A percentile compares a stretch with the other conserved stretches of the same genome.
Evolutionary conservation across 495 filamentous ascomycete genomes (phyloP).

Genomic region (Penicillium herquei): DNA sequence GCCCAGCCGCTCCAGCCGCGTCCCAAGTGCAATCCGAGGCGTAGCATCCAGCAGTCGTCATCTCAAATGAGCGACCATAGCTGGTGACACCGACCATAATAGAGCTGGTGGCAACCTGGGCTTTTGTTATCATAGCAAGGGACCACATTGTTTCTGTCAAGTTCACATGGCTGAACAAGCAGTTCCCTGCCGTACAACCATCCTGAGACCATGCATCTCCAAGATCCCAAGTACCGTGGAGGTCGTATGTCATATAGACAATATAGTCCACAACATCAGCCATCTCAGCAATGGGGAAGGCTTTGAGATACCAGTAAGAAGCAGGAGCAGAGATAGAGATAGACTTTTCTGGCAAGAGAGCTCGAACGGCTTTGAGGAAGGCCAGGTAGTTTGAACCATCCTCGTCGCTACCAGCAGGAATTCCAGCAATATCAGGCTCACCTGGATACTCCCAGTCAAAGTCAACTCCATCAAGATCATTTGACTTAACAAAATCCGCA

Average conservation of each 20-base stretch:
- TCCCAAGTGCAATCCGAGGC: conserved; percentile 5
- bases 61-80: conserved; percentile 42
- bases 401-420: conserved; percentile 21
- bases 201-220: conserved; percentile 13
- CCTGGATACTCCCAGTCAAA: conserved; percentile 38
- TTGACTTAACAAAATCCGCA: conserved; percentile 23
- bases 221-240: conserved; percentile 36
- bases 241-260: conserved; percentile 38
- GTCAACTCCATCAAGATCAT: conserved; percentile 21
- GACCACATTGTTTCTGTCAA: conserved; percentile 35
- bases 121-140: conserved; percentile 43
- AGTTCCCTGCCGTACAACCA: conserved; percentile 10
- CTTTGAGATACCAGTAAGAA: conserved; percentile 34
- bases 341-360: conserved; percentile 5
- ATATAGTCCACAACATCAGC: conserved; percentile 30
- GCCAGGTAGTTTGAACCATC: conserved; percentile 32
- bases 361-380: conserved; percentile 19
- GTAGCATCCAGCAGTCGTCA: conserved; percentile 16
- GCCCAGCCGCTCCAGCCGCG: conserved; percentile 1
- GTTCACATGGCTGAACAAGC: conserved; percentile 40
- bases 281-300: conserved; percentile 28
- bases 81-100: conserved; percentile 38
- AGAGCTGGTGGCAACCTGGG: conserved; percentile 33
- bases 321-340: conserved; percentile 23
- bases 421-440: conserved; percentile 36